Evolutionary conservation across 176 grass and related monocot species (phyloP).

Genomic region (Triticum dicoccoides): DNA sequence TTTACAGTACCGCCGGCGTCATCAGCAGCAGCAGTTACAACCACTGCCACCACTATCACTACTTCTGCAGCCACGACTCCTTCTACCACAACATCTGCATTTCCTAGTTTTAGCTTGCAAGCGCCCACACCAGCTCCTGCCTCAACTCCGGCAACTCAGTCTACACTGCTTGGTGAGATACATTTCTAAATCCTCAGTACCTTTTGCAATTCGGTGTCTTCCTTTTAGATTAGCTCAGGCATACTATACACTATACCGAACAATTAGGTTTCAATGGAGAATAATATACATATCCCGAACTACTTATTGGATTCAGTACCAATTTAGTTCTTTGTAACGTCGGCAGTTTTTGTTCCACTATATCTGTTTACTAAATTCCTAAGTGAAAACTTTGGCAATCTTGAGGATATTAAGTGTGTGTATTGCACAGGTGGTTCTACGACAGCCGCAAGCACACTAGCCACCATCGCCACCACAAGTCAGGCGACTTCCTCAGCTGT

Average conservation of each 20-base stretch:
- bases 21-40: constrained; percentile 33
- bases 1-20: constrained; percentile 37
- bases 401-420: neutral
- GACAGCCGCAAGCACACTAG: constrained; percentile 44
- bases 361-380: constrained; percentile 9
- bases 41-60: constrained; percentile 41
- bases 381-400: constrained; percentile 4
- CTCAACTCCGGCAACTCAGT: constrained; percentile 28
- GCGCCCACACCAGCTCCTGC: constrained; percentile 39
- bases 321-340: neutral
- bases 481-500: constrained; percentile 58
- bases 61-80: constrained; percentile 37
- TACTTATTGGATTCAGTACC: neutral
- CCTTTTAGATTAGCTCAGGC: neutral
- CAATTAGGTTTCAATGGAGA: neutral
- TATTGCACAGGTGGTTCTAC: constrained; percentile 51
- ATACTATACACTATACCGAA: neutral
- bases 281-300: neutral
- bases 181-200: constrained; percentile 3
- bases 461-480: constrained; percentile 48
- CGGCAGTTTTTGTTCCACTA: neutral
- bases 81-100: constrained; percentile 30
- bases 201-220: neutral
- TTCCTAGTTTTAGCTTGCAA: constrained; percentile 62
- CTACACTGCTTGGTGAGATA: constrained; percentile 56